Conservation (phyloP, 2,329 filamentous ascomycete genomes). For the Phoma herbarum region DNA sequence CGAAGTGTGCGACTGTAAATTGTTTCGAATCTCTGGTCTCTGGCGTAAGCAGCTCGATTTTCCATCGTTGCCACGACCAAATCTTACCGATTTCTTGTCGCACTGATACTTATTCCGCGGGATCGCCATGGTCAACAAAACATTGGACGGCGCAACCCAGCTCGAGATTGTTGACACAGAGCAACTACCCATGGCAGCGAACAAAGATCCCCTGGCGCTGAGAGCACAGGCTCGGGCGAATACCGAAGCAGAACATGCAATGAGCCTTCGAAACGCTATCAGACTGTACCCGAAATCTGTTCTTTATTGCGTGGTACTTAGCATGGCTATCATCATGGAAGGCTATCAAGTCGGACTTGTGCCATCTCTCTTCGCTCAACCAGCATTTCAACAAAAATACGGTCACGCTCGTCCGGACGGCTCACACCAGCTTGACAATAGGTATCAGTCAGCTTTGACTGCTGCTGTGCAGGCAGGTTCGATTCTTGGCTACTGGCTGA, state of each 20-base stretch:
- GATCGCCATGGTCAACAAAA: not conserved
- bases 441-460: constrained; percentile 54
- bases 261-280: constrained; percentile 70
- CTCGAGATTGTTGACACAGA: not conserved
- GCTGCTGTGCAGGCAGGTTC: constrained; percentile 54
- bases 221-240: constrained; percentile 12
- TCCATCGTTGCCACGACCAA: not conserved
- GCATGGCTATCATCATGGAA: constrained; percentile 87
- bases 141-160: not conserved
- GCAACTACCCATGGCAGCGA: not conserved
- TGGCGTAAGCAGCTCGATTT: not conserved
- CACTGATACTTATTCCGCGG: no score
- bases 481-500: constrained; percentile 43
- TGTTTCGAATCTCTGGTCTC: not conserved
- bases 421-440: constrained; percentile 49
- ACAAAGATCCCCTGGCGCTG: constrained; percentile 3
- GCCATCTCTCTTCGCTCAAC: constrained; percentile 72
- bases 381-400: constrained; percentile 53
- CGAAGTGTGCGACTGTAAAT: not conserved
- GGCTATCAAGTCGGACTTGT: constrained; percentile 83
- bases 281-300: constrained; percentile 83
- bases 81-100: not conserved
- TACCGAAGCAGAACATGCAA: constrained; percentile 7
- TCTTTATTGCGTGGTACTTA: constrained; percentile 80
- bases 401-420: constrained; percentile 44